phyloP scores from a whole-genome alignment of 306 rosid species.

The Lathyrus sativus region DNA sequence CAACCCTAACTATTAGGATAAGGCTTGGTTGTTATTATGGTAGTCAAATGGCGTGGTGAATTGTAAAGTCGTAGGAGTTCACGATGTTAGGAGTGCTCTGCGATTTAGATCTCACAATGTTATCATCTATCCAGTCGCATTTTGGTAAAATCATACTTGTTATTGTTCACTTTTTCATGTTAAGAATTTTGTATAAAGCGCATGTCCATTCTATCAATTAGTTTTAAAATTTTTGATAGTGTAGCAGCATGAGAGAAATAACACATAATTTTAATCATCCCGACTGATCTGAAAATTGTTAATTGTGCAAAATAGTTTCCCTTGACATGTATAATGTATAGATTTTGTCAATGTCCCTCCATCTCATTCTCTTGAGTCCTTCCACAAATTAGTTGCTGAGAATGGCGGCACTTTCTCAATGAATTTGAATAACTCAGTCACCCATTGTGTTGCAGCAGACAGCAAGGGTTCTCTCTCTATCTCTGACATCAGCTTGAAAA shows the following conservation, averaged over 20 bases:
- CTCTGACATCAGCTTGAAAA: conserved; percentile 33
- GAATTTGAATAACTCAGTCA: conserved; percentile 85
- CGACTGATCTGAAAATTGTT: conserved; percentile 32
- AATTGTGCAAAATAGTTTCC: conserved; percentile 35
- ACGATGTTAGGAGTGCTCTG: background rate
- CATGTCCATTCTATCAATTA: background rate
- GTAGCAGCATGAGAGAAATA: conserved; percentile 18
- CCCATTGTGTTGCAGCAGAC: conserved; percentile 86
- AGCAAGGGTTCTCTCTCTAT: conserved; percentile 72
- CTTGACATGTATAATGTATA: conserved; percentile 65
- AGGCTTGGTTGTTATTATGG: background rate
- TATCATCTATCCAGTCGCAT: background rate
- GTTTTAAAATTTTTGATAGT: conserved; percentile 11
- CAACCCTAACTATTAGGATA: background rate
- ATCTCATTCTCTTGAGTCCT: conserved; percentile 69
- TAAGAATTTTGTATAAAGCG: conserved; percentile 1
- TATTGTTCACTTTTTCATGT: background rate
- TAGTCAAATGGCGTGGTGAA: background rate
- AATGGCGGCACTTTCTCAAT: conserved; percentile 95
- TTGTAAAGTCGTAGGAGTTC: background rate
- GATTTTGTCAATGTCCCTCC: conserved; percentile 89
- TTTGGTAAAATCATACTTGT: background rate
- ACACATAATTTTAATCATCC: conserved; percentile 14
- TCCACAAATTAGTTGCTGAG: conserved; percentile 84
- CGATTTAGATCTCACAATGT: background rate